These are phyloP conservation scores for Aspergillus floridensis DNA, from an alignment of 2,329 filamentous ascomycete species.

Conservation along the genomic window DNA sequence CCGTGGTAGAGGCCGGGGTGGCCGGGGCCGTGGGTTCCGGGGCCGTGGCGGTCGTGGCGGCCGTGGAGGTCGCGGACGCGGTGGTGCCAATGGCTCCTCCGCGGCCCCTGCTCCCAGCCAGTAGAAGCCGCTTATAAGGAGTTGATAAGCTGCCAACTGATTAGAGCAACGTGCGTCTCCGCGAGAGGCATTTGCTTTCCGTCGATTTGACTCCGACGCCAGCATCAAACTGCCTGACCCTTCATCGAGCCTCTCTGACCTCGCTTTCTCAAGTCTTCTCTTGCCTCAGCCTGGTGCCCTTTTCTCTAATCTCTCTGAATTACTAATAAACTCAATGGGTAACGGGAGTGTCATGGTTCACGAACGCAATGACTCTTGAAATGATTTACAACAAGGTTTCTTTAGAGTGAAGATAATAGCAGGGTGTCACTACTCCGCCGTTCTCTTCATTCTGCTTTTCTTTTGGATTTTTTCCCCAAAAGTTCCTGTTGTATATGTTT, in stretches of 20 bases:
- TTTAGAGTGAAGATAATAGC: constrained; percentile 1
- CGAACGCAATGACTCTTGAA: constrained; percentile 34
- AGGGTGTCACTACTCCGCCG: not conserved
- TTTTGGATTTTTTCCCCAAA: constrained; percentile 23
- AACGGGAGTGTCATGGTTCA: constrained; percentile 37
- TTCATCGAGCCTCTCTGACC: constrained; percentile 6
- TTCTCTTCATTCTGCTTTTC: constrained; percentile 9
- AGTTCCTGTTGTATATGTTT: constrained; percentile 32
- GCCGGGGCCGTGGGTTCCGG: constrained; percentile 27
- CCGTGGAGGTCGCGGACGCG: constrained; percentile 29
- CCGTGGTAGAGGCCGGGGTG: constrained; percentile 28
- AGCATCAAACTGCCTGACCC: constrained; percentile 2
- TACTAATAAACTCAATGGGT: constrained; percentile 23
- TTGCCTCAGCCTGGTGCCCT: constrained; percentile 1
- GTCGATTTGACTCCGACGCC: not conserved
- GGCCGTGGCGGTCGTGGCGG: constrained; percentile 40
- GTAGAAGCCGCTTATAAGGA: constrained; percentile 6
- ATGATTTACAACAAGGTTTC: constrained; percentile 20
- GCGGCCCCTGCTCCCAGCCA: constrained; percentile 15
- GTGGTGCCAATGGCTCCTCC: constrained; percentile 25
- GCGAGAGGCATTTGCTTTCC: not conserved
- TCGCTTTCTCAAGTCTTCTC: constrained; percentile 8
- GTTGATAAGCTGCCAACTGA: constrained; percentile 3
- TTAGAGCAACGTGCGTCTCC: not conserved
- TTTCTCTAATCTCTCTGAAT: constrained; percentile 16